phyloP scores from a whole-genome alignment of 257 asterid species.

The Salvia miltiorrhiza region DNA sequence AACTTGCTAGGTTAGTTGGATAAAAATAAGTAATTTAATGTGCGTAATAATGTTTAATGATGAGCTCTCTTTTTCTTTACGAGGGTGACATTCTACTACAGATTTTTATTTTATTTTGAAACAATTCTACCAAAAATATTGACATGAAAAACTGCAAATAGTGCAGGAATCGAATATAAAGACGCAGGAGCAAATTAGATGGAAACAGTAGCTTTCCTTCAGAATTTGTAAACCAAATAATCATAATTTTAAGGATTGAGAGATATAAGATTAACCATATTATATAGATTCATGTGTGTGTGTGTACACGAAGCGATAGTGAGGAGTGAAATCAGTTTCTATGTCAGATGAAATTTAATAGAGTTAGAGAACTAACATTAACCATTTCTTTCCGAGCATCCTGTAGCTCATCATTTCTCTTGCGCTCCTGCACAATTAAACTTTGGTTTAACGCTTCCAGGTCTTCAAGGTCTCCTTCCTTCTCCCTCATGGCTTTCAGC shows the following conservation, averaged over 20 bases:
- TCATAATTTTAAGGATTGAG: conserved; percentile 8
- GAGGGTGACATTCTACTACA: no score
- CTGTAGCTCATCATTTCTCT: conserved; percentile 66
- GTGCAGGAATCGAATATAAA: no score
- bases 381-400: conserved; percentile 77
- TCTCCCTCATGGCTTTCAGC: conserved; percentile 50
- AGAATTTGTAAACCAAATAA: background rate
- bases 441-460: conserved; percentile 52
- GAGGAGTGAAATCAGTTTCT: conserved; percentile 1
- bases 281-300: background rate
- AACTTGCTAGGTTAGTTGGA: background rate
- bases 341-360: background rate
- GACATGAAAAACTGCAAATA: no score
- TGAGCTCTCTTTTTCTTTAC: no score
- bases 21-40: background rate
- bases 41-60: no score
- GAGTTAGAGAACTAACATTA: conserved; percentile 41
- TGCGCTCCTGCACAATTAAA: conserved; percentile 57
- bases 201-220: background rate
- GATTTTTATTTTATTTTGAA: no score
- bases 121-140: no score
- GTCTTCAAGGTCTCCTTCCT: conserved; percentile 57
- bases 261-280: background rate
- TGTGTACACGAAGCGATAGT: no score
- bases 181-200: no score